Evolutionary conservation across 768 basidiomycete genomes (phyloP).

Genomic region (Lactarius trivialis): DNA sequence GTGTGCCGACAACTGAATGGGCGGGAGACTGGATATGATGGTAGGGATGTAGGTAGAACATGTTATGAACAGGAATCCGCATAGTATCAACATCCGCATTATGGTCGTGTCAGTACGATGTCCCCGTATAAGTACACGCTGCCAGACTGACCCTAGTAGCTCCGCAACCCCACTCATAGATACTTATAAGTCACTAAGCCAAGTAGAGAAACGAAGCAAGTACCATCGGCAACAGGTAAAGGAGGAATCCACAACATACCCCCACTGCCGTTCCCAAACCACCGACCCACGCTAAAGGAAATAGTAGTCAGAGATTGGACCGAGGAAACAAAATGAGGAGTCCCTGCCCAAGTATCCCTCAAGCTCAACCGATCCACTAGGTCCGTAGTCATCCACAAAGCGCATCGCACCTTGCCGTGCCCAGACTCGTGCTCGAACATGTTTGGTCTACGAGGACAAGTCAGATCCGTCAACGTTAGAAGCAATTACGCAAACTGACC

Average conservation of each 20-base stretch:
- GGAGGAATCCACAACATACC: not conserved
- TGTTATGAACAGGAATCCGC: too few relatives aligned
- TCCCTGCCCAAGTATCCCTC: not conserved
- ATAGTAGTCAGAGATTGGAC: not conserved
- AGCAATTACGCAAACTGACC: not conserved
- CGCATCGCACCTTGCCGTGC: not conserved
- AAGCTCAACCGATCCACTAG: not conserved
- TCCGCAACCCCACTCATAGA: too few relatives aligned
- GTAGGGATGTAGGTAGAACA: too few relatives aligned
- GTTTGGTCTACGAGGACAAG: not conserved
- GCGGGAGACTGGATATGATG: too few relatives aligned
- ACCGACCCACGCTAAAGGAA: slow-evolving; percentile 1
- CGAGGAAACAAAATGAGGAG: not conserved
- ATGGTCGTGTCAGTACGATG: too few relatives aligned
- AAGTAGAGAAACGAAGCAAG: too few relatives aligned
- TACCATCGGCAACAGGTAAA: not conserved
- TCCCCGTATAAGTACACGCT: too few relatives aligned
- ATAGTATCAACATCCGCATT: too few relatives aligned
- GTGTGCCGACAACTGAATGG: too few relatives aligned
- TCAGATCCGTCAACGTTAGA: not conserved
- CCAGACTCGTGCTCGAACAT: not conserved
- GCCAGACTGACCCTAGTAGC: too few relatives aligned
- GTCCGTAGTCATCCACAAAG: slow-evolving; percentile 1
- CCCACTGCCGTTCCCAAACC: not conserved
- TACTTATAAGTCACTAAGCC: too few relatives aligned